Base-by-base conservation (phyloP, 805 yeast species). In the Starmerella bombi region DNA sequence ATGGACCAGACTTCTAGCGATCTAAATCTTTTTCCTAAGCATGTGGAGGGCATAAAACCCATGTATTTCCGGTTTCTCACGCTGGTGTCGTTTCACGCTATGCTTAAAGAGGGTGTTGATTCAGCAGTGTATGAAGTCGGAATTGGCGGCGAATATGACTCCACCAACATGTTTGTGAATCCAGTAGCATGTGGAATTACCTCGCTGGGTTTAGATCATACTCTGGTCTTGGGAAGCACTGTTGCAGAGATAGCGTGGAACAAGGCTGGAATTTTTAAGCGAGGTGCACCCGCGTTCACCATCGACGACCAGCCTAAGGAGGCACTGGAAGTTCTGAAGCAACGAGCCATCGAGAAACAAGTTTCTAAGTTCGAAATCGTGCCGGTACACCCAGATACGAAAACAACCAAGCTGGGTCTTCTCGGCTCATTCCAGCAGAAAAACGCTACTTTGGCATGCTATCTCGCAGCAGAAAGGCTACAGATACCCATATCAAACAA, bases 81-180 rank as follows among this genome's bases (percentile, higher is more conserved):
- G 0, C 62, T 93, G 15, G 60, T 91, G 44, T 83, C 96, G 3
- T 91, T 85, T 65, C 95, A 93, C 58, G 80, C 84, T 1, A 93
- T 93, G 52, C 58, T 83, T 62, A 69, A 73, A 40, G 98, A 91
- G 60, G 80, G 81, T 2, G 86, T 91, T n/a, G 81, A 85, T 55
- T 73, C 94, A 27, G 96, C 97, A 10, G 78, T 91, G 29, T 85
- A 82, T 56, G 99, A 91, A 59, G 99, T 93, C 23, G 99, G 99
- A 18, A 94, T 91, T 36, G 99, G 99, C 22, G 99, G 99, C 5
- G 93, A 82, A 56, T 84, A 75, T 54, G 99, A 91, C 59, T 83
- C 95, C n/a, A 91, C 99, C 10, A 91, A 91, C 57, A 71, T 91
- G 2, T 72, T 91, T 36, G 74, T 69, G 32, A 63, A 67, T 32